Base-by-base conservation (phyloP, 176 grass and related monocot species). In the Triticum urartu region DNA sequence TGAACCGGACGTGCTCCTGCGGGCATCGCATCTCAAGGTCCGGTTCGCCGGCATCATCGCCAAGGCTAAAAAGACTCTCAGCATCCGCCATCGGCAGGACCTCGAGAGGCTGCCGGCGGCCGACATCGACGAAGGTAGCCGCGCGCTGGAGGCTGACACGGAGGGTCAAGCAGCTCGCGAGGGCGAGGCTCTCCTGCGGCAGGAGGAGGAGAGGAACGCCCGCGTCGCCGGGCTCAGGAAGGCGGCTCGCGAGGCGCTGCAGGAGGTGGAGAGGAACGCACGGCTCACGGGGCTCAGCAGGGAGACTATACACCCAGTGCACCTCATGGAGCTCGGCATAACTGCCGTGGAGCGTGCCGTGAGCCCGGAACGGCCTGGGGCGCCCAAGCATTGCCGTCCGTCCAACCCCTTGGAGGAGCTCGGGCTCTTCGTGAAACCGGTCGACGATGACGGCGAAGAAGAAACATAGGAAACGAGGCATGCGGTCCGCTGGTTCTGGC, bases 281-380 rank as follows among this genome's bases (percentile, higher is more conserved):
- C 35, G 30, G 74, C 52, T 5, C 9, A 45, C 28, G 1, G 28
- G 33, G 6, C 87, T 84, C 13, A 48, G 58, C 87, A n/a, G 20
- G 52, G 21, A 79, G 52, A 39, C 7, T 9, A 69, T 83, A 59
- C 74, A 15, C 39, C 65, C 20, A 1, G 30, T 10, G 73, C 64
- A 79, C 4, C 64, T 88, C 73, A 47, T 33, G 38, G 81, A 18
- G 65, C 65, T 84, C 21, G 81, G 65, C 65, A 88, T 88, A 4
- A 12, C 82, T 14, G 7, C 4, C 36, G 45, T 88, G 14, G 87
- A 88, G 74, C 28, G 9, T 30, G 15, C 35, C 20, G 73, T 62
- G 7, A 88, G 73, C 86, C 72, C 48, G 7, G 80, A 45, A 32
- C 38, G 35, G 11, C 69, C 20, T 38, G 9, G 3, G 11, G 12